Evolutionary conservation across 495 filamentous ascomycete genomes (phyloP).

Genomic region (Podospora anserina): DNA sequence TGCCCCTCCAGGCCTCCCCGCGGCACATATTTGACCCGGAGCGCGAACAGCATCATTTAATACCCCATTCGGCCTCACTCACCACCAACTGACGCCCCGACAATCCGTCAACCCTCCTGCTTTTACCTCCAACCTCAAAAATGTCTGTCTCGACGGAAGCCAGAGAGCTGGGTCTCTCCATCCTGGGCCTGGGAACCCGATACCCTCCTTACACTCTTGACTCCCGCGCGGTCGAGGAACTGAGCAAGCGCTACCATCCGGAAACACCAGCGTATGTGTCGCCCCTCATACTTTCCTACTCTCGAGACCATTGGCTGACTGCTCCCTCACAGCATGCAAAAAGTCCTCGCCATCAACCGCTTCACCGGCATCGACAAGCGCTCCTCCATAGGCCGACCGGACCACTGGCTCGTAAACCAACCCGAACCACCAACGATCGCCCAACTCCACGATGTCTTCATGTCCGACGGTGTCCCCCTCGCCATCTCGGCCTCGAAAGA

Average conservation of each 20-base stretch:
- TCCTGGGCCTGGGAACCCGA: conserved; percentile 47
- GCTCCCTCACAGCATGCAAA: conserved; percentile 45
- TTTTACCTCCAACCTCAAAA: neutral
- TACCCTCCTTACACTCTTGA: conserved; percentile 50
- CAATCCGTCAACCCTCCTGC: neutral
- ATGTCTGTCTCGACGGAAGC: conserved; percentile 27
- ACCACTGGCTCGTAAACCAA: conserved; percentile 56
- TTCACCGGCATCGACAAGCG: conserved; percentile 62
- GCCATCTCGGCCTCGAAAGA: conserved; percentile 56
- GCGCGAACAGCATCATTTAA: neutral
- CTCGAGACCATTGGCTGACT: neutral
- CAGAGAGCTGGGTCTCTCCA: conserved; percentile 48
- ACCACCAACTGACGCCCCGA: conserved; percentile 18
- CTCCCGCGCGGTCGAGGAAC: conserved; percentile 37
- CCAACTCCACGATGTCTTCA: conserved; percentile 54
- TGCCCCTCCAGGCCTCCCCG: neutral
- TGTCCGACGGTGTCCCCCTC: conserved; percentile 56
- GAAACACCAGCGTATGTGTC: conserved; percentile 48
- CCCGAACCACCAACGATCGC: conserved; percentile 52
- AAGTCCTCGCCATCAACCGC: conserved; percentile 59
- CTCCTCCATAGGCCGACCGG: conserved; percentile 55
- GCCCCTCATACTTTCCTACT: neutral
- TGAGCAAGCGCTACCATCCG: conserved; percentile 48
- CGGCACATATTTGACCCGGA: neutral
- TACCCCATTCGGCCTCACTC: neutral